phyloP scores from a whole-genome alignment of 108 stramenopile genomes.

The Fragilariopsis cylindrus region DNA sequence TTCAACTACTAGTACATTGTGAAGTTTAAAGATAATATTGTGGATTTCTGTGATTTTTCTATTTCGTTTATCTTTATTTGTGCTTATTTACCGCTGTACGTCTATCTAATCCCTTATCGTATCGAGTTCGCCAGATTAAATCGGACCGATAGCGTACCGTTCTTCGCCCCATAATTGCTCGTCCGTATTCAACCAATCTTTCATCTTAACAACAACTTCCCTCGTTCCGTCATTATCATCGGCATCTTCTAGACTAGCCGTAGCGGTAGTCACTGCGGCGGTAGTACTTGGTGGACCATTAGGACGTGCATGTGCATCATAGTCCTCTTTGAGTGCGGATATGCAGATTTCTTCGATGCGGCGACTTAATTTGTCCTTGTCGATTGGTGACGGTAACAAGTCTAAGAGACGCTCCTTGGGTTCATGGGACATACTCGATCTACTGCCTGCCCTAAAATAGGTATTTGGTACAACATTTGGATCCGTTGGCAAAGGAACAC shows the following conservation, averaged over 20 bases:
- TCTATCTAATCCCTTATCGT: too few relatives aligned
- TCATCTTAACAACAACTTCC: conserved; percentile 61
- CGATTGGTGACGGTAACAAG: conserved; percentile 64
- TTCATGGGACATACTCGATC: neutral
- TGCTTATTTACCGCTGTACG: neutral
- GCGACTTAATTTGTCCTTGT: conserved; percentile 46
- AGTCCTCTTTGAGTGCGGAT: conserved; percentile 63
- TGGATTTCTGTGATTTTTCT: neutral
- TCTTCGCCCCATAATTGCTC: conserved; percentile 77
- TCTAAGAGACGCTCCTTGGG: conserved; percentile 59
- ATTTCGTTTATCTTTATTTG: neutral
- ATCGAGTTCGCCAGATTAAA: neutral
- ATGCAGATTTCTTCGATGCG: conserved; percentile 73
- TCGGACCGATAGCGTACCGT: conserved; percentile 63
- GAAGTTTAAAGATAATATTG: neutral
- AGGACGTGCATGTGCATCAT: conserved; percentile 27
- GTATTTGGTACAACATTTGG: conserved; percentile 38
- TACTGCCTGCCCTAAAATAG: conserved; percentile 55
- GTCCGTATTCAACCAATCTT: conserved; percentile 79
- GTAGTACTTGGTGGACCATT: neutral
- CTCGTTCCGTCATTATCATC: conserved; percentile 57
- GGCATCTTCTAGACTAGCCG: conserved; percentile 1
- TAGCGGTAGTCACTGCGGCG: neutral
- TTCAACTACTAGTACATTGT: too few relatives aligned
- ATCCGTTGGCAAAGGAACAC: conserved; percentile 54